Percentiles rank a stretch among this genome's conserved stretches.
These are phyloP conservation scores for Venustampulla echinocandica DNA, from an alignment of 495 filamentous ascomycete species.

Conservation along the genomic window DNA sequence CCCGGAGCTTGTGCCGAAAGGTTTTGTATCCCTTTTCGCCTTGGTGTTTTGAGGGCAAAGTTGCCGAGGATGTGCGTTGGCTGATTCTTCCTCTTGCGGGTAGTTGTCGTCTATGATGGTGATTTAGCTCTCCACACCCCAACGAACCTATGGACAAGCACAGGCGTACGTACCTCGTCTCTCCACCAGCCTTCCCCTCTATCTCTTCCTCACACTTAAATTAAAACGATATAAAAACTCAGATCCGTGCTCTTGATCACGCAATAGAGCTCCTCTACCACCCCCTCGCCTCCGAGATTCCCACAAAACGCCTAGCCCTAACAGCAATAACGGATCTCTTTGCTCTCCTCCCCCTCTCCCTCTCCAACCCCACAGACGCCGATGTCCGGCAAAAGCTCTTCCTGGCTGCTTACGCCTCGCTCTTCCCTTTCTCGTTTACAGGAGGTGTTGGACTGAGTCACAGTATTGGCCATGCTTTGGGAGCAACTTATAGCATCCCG, in stretches of 20 bases:
- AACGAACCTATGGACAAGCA: slow-evolving; percentile 9
- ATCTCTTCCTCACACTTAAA: neutral
- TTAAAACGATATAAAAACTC: neutral
- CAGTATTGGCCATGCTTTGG: slow-evolving; percentile 39
- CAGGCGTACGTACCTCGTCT: slow-evolving; percentile 8
- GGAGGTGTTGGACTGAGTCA: slow-evolving; percentile 38
- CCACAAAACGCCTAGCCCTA: slow-evolving; percentile 29
- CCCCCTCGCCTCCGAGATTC: slow-evolving; percentile 37
- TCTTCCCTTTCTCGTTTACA: slow-evolving; percentile 29
- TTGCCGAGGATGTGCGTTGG: neutral
- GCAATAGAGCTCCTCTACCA: slow-evolving; percentile 42
- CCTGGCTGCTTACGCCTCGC: slow-evolving; percentile 35
- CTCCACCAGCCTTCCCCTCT: neutral
- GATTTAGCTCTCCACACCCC: slow-evolving; percentile 12
- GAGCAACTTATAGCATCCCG: slow-evolving; percentile 40
- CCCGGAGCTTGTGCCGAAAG: slow-evolving; percentile 9
- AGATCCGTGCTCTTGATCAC: slow-evolving; percentile 39
- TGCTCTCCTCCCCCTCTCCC: slow-evolving; percentile 33
- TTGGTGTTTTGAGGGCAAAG: neutral
- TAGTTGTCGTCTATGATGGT: slow-evolving; percentile 12
- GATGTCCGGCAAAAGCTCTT: slow-evolving; percentile 36
- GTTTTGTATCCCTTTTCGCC: neutral
- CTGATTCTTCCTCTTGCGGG: neutral
- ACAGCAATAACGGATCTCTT: slow-evolving; percentile 33
- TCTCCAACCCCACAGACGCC: slow-evolving; percentile 31